Conservation (phyloP, 176 grass and related monocot species). For the Pontederia paniculata region DNA sequence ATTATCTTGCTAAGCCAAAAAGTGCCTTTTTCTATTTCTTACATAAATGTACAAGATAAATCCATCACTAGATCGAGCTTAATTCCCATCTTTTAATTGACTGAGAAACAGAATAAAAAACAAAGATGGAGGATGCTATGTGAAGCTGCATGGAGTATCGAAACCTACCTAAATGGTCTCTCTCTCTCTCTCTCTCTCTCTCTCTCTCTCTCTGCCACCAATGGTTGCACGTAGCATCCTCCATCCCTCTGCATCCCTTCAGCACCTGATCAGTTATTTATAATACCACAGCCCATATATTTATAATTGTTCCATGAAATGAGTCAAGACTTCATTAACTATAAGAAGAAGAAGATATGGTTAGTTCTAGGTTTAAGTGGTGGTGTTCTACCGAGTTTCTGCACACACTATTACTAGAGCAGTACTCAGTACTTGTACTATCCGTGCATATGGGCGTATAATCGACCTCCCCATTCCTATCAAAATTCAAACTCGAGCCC, state of each 20-base stretch:
- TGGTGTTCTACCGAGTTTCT: neutral
- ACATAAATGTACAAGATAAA: no score
- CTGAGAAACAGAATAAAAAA: no score
- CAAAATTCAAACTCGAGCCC: neutral
- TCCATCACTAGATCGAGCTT: no score
- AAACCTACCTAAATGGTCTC: no score
- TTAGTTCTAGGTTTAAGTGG: neutral
- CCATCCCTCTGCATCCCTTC: no score
- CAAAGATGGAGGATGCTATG: no score
- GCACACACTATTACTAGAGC: neutral
- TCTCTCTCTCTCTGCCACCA: neutral
- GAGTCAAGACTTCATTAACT: neutral
- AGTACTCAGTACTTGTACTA: neutral
- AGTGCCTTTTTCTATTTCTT: no score
- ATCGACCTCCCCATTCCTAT: neutral
- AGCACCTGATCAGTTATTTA: neutral
- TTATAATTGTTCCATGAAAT: neutral
- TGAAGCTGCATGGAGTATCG: no score
- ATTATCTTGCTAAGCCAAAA: no score
- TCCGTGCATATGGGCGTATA: no score
- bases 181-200: neutral
- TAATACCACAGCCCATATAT: neutral
- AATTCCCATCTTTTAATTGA: no score
- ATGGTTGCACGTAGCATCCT: no score
- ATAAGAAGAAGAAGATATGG: neutral